Percentiles rank a stretch among this genome's conserved stretches.
These are phyloP conservation scores for Linderina pennispora DNA, from an alignment of 192 early-diverging fungal genomes.

Conservation along the genomic window DNA sequence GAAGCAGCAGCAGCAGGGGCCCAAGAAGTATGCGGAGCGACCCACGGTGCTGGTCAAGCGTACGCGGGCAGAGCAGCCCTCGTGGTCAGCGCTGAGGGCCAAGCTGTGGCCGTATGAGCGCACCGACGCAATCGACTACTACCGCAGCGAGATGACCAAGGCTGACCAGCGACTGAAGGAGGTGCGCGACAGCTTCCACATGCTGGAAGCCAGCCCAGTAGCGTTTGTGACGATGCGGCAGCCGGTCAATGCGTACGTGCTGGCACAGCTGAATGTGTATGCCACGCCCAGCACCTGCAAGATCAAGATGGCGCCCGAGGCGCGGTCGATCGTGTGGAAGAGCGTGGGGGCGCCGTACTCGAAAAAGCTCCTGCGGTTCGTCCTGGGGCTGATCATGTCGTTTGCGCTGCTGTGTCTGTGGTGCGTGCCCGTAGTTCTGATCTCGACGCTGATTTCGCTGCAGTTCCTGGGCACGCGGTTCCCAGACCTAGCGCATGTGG, in stretches of 20 bases:
- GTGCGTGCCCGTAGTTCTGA: conserved; percentile 60
- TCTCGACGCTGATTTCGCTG: conserved; percentile 63
- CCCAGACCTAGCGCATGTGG: conserved; percentile 52
- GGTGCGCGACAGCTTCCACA: conserved; percentile 22
- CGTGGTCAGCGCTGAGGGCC: not conserved
- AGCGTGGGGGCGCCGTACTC: conserved; percentile 55
- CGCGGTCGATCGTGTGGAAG: conserved; percentile 65
- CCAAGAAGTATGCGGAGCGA: conserved; percentile 1
- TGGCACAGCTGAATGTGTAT: conserved; percentile 58
- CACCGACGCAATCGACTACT: conserved; percentile 61
- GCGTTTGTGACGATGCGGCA: conserved; percentile 72
- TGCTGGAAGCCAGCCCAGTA: conserved; percentile 30
- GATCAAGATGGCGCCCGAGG: conserved; percentile 63
- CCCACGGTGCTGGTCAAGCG: conserved; percentile 2
- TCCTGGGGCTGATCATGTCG: conserved; percentile 52
- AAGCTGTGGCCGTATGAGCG: conserved; percentile 21
- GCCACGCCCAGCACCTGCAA: conserved; percentile 55
- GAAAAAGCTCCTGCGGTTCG: conserved; percentile 50
- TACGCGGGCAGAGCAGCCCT: not conserved
- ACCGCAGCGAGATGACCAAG: conserved; percentile 45
- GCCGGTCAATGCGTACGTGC: conserved; percentile 57
- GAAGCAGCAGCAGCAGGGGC: not conserved
- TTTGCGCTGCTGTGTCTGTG: conserved; percentile 66
- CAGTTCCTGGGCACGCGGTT: conserved; percentile 55
- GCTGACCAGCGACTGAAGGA: conserved; percentile 45